Conservation (phyloP, 2,329 filamentous ascomycete genomes). For the Xylariaceae sp. region DNA sequence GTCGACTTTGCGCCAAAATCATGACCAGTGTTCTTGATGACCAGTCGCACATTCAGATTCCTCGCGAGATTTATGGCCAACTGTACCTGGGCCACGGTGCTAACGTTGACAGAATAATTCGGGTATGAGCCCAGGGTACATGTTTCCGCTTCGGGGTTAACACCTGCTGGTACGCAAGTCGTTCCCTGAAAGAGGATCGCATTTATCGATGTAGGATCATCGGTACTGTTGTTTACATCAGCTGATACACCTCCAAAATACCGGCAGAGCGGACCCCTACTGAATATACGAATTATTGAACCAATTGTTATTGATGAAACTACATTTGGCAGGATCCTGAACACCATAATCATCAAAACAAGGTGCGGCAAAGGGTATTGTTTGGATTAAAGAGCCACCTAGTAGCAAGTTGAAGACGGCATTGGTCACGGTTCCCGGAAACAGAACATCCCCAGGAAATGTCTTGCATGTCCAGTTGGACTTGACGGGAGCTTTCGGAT, state of each 20-base stretch:
- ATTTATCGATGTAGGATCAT: slow-evolving; percentile 31
- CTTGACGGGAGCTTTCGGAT: slow-evolving; percentile 18
- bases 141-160: slow-evolving; percentile 23
- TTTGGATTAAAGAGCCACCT: slow-evolving; percentile 27
- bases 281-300: slow-evolving; percentile 28
- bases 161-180: slow-evolving; percentile 26
- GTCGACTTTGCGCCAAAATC: slow-evolving; percentile 30
- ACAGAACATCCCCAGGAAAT: slow-evolving; percentile 27
- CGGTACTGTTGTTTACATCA: slow-evolving; percentile 18
- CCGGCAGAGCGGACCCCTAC: slow-evolving; percentile 10
- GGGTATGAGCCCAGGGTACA: slow-evolving; percentile 29
- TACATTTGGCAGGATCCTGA: slow-evolving; percentile 24
- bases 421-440: slow-evolving; percentile 23
- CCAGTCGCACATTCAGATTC: slow-evolving; percentile 27
- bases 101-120: slow-evolving; percentile 27
- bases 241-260: background rate
- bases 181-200: slow-evolving; percentile 27
- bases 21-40: slow-evolving; percentile 30
- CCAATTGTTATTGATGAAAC: slow-evolving; percentile 26
- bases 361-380: slow-evolving; percentile 27
- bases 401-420: slow-evolving; percentile 27
- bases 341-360: slow-evolving; percentile 28
- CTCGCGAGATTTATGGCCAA: slow-evolving; percentile 28
- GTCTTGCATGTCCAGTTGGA: slow-evolving; percentile 26
- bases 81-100: slow-evolving; percentile 27